Base-by-base conservation (phyloP, 208 protist species). In the Leishmania mexicana region DNA sequence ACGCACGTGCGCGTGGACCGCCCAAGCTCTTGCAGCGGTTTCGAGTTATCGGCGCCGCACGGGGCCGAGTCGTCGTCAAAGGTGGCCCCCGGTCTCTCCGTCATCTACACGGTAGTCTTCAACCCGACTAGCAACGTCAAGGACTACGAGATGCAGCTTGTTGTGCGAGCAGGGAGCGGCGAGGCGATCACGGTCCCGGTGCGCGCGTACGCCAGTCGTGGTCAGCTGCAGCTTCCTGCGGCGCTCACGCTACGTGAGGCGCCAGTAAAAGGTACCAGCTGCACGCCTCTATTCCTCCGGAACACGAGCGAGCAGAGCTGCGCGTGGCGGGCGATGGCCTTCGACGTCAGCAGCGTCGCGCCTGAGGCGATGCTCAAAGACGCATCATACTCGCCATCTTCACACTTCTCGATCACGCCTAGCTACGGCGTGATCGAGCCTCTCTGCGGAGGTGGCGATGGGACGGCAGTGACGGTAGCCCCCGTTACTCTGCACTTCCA, bases 31-130 rank as follows among this genome's bases (percentile, higher is more conserved):
- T 87, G 86, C 57, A 82, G 72, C 3, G 90, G 92, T 75, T 96
- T 99, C 81, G 75, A 79, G 51, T 72, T 99, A 45, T 87, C 85
- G 19, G 87, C 87, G 24, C 90, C 95, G 10, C 86, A 86, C 45
- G 87, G 87, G 4, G 87, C 85, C 0, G 81, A 88, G 71, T 88
- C 86, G 38, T 92, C 93, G 3, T 89, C 89, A 73, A 97, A 97
- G 83, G 93, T 98, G 17, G 95, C 96, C 2, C 88, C 97, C 0
- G 98, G 98, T 21, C 95, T 99, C 45, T 90, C 96, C 21, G 88
- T 99, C 10, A 81, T 74, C 11, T 98, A 95, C 84, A 94, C 85
- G 24, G 84, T 99, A n/a, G 49, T 84, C 28, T 99, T 99, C 83
- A 93, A 75, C 17, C 92, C 96, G 0, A 91, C 95, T 15, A 93